Evolutionary conservation across 768 basidiomycete genomes (phyloP).

Genomic region (Agrocybe praecox): DNA sequence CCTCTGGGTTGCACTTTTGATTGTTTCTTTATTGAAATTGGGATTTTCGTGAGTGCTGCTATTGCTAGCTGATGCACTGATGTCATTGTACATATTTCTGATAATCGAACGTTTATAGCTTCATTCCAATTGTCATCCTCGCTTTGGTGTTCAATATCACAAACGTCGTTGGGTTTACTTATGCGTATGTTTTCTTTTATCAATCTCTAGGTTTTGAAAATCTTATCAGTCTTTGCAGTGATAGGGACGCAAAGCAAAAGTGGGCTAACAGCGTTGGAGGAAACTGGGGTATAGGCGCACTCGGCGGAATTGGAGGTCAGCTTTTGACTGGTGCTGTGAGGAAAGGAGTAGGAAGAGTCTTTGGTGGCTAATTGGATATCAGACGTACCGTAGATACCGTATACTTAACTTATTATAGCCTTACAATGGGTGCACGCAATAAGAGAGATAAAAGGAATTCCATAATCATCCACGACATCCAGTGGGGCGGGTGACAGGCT

Average conservation of each 20-base stretch:
- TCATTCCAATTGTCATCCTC: slow-evolving; percentile 91
- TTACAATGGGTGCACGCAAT: neutral
- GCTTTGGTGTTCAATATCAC: slow-evolving; percentile 96
- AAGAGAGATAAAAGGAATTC: slow-evolving; percentile 6
- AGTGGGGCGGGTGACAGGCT: slow-evolving; percentile 28
- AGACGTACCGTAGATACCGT: slow-evolving; percentile 3
- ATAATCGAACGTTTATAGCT: slow-evolving; percentile 47
- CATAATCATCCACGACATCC: slow-evolving; percentile 19
- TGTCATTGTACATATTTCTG: neutral
- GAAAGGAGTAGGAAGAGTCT: slow-evolving; percentile 77
- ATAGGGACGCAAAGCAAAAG: slow-evolving; percentile 90
- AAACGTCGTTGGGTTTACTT: slow-evolving; percentile 96
- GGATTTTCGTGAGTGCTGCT: slow-evolving; percentile 75
- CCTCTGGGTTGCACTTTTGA: slow-evolving; percentile 84
- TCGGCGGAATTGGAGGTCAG: slow-evolving; percentile 86
- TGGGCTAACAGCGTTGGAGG: slow-evolving; percentile 84
- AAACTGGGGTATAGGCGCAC: slow-evolving; percentile 62
- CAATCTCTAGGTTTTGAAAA: neutral
- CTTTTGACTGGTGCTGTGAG: slow-evolving; percentile 82
- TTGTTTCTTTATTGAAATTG: slow-evolving; percentile 89
- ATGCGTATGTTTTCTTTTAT: slow-evolving; percentile 60
- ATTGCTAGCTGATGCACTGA: neutral
- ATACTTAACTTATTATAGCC: slow-evolving; percentile 4
- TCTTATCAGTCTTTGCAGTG: slow-evolving; percentile 42
- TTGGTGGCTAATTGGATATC: slow-evolving; percentile 39